These are phyloP conservation scores for Eucalyptus urophylla DNA, from an alignment of 345 rosid genomes.

Conservation along the genomic window DNA sequence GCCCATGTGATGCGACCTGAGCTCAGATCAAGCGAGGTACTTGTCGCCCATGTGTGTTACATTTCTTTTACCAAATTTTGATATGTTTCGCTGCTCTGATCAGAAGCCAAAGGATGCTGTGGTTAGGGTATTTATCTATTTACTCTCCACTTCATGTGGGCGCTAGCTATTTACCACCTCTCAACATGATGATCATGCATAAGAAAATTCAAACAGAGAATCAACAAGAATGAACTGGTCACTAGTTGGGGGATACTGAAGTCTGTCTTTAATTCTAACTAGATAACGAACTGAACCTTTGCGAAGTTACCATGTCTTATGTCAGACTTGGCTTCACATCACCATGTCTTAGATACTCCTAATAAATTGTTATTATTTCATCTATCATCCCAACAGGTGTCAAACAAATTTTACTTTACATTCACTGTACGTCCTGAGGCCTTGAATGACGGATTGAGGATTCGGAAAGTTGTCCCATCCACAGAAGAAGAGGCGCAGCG, in stretches of 20 bases:
- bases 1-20: too few relatives aligned
- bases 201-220: neutral
- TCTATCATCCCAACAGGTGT: slow-evolving; percentile 26
- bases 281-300: neutral
- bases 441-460: slow-evolving; percentile 46
- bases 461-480: slow-evolving; percentile 80
- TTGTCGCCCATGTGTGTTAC: too few relatives aligned
- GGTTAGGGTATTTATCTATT: neutral
- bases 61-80: too few relatives aligned
- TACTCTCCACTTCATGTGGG: neutral
- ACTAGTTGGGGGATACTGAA: neutral
- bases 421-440: slow-evolving; percentile 70
- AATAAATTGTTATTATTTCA: neutral
- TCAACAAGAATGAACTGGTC: neutral
- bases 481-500: slow-evolving; percentile 80
- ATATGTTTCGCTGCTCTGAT: too few relatives aligned
- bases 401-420: slow-evolving; percentile 83
- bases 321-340: neutral
- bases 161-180: neutral
- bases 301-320: neutral
- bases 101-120: too few relatives aligned
- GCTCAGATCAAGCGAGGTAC: too few relatives aligned
- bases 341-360: neutral
- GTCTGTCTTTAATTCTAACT: neutral
- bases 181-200: neutral